Base-by-base conservation (phyloP, 23 red algal genomes). In the Gracilaria vermiculophylla region DNA sequence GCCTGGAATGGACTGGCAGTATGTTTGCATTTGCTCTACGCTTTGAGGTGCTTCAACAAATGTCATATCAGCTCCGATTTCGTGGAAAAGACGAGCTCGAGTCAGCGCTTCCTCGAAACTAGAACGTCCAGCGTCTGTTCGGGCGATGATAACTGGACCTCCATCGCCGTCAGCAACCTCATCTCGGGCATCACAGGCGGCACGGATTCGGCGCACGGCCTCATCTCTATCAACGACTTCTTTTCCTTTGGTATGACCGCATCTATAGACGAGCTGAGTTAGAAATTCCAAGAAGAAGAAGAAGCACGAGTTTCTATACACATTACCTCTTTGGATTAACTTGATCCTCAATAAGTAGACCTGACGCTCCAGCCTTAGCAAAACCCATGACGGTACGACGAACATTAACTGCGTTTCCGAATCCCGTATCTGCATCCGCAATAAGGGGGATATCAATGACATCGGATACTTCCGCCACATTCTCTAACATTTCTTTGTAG, bases 161-260 rank as follows among this genome's bases (percentile, higher is more conserved):
- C 81, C 74, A 50, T 82, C 80, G 62, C 76, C 88, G 64, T 90
- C 69, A 7, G 37, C 69, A 29, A 79, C 35, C 74, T 77, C 54
- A 75, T 76, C 88, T 66, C 96, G 69, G 20, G 96, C 96, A 77
- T 98, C 96, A 29, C 94, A 87, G 16, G 96, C 96, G 29, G 96
- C 96, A 64, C 55, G 57, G 64, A 94, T 78, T n/a, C 96, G 96
- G 28, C 72, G 24, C 13, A 95, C n/a, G 29, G 96, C 96, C 40
- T 95, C 92, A 8, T 80, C 80, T 44, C 92, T 70, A 29, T 83
- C 77, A 9, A 98, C 96, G 17, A 98, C 96, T 15, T 80, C 87
- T 73, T 98, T 98, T 72, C 87, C 96, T 56, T 80, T 82, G 0
- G 96, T 98, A 84, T 98, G 96, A 24, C 96, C 96, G 78, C 94